A percentile compares a stretch with the other conserved stretches of the same genome.
These are phyloP conservation scores for Botryotinia calthae DNA, from an alignment of 2,329 filamentous ascomycete species.

Conservation along the genomic window DNA sequence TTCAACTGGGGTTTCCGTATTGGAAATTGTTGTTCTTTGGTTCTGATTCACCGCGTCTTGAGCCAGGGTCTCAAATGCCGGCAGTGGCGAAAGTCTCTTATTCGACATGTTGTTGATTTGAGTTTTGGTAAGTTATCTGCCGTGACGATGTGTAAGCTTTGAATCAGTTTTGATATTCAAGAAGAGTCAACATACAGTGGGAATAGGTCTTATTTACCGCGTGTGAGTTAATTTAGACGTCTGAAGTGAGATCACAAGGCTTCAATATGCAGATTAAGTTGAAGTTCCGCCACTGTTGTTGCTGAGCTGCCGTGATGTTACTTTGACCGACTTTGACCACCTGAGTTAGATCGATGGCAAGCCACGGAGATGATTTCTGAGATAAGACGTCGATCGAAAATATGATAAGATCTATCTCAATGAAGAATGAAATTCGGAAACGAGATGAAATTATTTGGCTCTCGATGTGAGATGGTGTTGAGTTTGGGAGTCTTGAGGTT, in stretches of 20 bases:
- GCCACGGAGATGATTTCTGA: background rate
- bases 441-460: background rate
- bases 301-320: background rate
- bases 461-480: background rate
- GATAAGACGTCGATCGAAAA: background rate
- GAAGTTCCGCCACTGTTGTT: background rate
- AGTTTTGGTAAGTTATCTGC: background rate
- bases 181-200: background rate
- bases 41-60: background rate
- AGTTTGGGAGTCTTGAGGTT: background rate
- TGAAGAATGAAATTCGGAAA: background rate
- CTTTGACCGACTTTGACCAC: too few species aligned
- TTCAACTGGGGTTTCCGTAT: background rate
- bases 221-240: background rate
- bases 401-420: background rate
- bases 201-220: background rate
- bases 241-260: background rate
- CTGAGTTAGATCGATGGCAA: background rate
- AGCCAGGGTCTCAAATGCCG: too few species aligned
- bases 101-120: background rate
- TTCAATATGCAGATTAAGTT: background rate
- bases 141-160: background rate
- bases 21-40: background rate
- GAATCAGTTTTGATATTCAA: background rate
- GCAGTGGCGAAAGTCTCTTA: too few species aligned